These are phyloP conservation scores for Torrubiellomyces zombiae DNA, from an alignment of 2,329 filamentous ascomycete species.

Conservation along the genomic window DNA sequence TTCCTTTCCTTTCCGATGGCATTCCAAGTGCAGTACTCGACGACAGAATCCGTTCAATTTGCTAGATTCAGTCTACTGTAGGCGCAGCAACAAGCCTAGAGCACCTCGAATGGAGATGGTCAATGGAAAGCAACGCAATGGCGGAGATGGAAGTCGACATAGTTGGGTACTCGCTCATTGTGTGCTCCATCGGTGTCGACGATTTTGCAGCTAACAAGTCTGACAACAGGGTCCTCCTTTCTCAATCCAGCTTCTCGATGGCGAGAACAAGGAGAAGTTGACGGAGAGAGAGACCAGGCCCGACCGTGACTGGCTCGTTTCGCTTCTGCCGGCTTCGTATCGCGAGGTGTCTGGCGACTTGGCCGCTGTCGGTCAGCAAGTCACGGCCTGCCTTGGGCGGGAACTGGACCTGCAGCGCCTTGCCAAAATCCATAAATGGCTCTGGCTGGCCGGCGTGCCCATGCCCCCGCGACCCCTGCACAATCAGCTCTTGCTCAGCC, in stretches of 20 bases:
- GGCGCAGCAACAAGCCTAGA: too few species aligned
- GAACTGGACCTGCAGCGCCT: constrained; percentile 6
- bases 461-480: constrained; percentile 11
- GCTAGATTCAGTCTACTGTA: too few species aligned
- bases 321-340: constrained; percentile 22
- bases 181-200: neutral
- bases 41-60: too few species aligned
- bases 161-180: neutral
- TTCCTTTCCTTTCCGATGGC: too few species aligned
- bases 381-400: constrained; percentile 2
- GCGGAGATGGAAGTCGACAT: neutral
- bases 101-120: too few species aligned
- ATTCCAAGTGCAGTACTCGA: too few species aligned
- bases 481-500: constrained; percentile 9
- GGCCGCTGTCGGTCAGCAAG: constrained; percentile 1
- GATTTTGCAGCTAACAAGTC: constrained; percentile 1
- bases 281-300: neutral
- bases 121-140: neutral
- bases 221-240: constrained; percentile 1
- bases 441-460: constrained; percentile 12
- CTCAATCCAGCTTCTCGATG: neutral
- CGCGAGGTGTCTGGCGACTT: constrained; percentile 5
- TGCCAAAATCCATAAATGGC: constrained; percentile 5
- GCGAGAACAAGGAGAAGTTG: neutral
- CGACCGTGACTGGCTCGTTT: constrained; percentile 1